phyloP scores from a whole-genome alignment of 1,139 yeast genomes.

The Yamadazyma mexicana region DNA sequence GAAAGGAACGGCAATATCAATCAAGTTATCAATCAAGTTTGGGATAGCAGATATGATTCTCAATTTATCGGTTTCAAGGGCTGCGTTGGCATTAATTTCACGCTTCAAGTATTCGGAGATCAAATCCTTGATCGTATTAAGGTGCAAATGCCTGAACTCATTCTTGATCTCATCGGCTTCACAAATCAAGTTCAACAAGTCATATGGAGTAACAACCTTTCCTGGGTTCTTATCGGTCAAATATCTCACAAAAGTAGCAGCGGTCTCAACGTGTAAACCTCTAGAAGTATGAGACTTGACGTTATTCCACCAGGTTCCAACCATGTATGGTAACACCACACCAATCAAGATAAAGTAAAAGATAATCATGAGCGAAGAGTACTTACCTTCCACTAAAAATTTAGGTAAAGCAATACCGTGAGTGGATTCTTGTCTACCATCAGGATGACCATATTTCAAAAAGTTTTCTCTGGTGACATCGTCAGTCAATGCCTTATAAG shows the following conservation, averaged over 20 bases:
- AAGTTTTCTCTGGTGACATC: slow-evolving; percentile 81
- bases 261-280: slow-evolving; percentile 82
- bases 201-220: slow-evolving; percentile 59
- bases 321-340: slow-evolving; percentile 72
- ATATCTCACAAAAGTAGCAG: slow-evolving; percentile 65
- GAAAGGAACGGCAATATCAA: slow-evolving; percentile 81
- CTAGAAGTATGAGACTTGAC: slow-evolving; percentile 79
- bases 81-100: slow-evolving; percentile 24
- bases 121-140: slow-evolving; percentile 49
- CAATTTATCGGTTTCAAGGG: slow-evolving; percentile 45
- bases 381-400: slow-evolving; percentile 82
- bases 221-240: slow-evolving; percentile 78
- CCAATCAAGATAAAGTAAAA: slow-evolving; percentile 75
- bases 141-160: slow-evolving; percentile 37
- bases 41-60: slow-evolving; percentile 66
- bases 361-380: slow-evolving; percentile 64
- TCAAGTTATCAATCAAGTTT: slow-evolving; percentile 64
- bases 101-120: slow-evolving; percentile 62
- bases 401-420: slow-evolving; percentile 97
- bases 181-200: slow-evolving; percentile 62
- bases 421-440: slow-evolving; percentile 92
- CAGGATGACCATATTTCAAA: slow-evolving; percentile 92
- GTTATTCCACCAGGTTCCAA: slow-evolving; percentile 87
- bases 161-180: slow-evolving; percentile 60
- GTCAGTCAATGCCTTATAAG: slow-evolving; percentile 93